Base-by-base conservation (phyloP, 176 grass and related monocot species). In the Oryza glaberrima region DNA sequence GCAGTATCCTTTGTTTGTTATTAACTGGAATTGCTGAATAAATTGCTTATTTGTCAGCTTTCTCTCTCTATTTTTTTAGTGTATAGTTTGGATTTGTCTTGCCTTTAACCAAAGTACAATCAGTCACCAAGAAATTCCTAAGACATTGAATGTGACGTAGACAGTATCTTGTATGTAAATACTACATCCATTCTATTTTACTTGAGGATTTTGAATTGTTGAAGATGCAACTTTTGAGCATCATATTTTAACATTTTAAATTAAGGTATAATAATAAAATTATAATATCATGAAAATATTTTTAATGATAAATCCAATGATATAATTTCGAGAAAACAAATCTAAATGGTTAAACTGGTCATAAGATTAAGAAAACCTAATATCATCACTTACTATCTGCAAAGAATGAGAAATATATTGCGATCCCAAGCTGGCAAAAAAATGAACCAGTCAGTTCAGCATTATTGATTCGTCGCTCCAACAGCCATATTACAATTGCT, bases 341-440 rank as follows among this genome's bases (percentile, higher is more conserved):
- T 41, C 0, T 8, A 41, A 41, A 41, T 41, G 40, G 40, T 41
- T 7, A 41, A 41, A 41, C 7, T 41, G 1, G 40, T 41, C 40
- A 8, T 54, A 75, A 70, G 48, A 80, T 1, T 54, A 75, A 70
- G 48, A 80, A 79, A 70, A 17, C 35, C 25, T 32, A 69, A 77
- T 73, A 65, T 82, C 12, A 65, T 89, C 32, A 89, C 84, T 69
- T 54, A 92, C 88, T 89, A 68, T 92, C 81, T 58, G 68, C 71
- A 83, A 92, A 92, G 25, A 90, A 81, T n/a, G 88, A 72, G 72
- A 92, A 81, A 73, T 86, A 84, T 44, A 95, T 77, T 73, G 82
- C 82, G 43, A 84, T 92, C 0, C 82, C 85, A 74, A 95, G 75
- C 72, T 92, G 93, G 5, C 48, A 68, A 2, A 72, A 77, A 56